These are phyloP conservation scores for Diplodia intermedia DNA, from an alignment of 2,329 filamentous ascomycete genomes.

Conservation along the genomic window DNA sequence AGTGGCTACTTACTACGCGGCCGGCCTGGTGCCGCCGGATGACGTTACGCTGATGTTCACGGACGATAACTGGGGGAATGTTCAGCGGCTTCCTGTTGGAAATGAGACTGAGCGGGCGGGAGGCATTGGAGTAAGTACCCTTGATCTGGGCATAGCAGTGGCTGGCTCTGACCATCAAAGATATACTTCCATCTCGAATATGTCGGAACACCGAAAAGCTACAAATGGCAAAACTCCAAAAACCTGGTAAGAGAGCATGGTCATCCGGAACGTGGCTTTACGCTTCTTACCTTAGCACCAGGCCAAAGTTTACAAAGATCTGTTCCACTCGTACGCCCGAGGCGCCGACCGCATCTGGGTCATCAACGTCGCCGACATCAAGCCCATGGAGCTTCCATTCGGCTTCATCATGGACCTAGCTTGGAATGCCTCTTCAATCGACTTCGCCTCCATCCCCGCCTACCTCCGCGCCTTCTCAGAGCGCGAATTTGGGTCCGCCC, in stretches of 20 bases:
- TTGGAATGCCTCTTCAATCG: slow-evolving; percentile 34
- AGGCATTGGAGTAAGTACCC: slow-evolving; percentile 32
- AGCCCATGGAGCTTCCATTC: slow-evolving; percentile 38
- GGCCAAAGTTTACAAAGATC: slow-evolving; percentile 31
- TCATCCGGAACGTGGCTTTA: slow-evolving; percentile 21
- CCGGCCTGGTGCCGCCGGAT: slow-evolving; percentile 35
- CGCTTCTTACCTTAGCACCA: background rate
- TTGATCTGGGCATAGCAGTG: too few species aligned
- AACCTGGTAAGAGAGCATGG: slow-evolving; percentile 32
- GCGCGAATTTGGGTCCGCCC: slow-evolving; percentile 16
- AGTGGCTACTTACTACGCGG: slow-evolving; percentile 36
- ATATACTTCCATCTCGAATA: slow-evolving; percentile 39
- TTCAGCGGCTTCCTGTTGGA: slow-evolving; percentile 36
- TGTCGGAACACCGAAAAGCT: slow-evolving; percentile 35
- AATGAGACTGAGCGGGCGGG: slow-evolving; percentile 35
- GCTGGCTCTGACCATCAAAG: background rate
- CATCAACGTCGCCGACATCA: slow-evolving; percentile 40
- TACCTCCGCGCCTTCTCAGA: slow-evolving; percentile 26
- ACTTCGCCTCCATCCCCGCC: slow-evolving; percentile 6
- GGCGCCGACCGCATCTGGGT: slow-evolving; percentile 37
- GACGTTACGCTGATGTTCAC: slow-evolving; percentile 37
- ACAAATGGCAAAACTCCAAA: slow-evolving; percentile 38
- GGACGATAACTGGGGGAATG: slow-evolving; percentile 38
- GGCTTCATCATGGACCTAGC: slow-evolving; percentile 38
- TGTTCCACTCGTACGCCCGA: slow-evolving; percentile 35